Base-by-base conservation (phyloP, 805 yeast genomes). In the Yarrowia keelungensis region DNA sequence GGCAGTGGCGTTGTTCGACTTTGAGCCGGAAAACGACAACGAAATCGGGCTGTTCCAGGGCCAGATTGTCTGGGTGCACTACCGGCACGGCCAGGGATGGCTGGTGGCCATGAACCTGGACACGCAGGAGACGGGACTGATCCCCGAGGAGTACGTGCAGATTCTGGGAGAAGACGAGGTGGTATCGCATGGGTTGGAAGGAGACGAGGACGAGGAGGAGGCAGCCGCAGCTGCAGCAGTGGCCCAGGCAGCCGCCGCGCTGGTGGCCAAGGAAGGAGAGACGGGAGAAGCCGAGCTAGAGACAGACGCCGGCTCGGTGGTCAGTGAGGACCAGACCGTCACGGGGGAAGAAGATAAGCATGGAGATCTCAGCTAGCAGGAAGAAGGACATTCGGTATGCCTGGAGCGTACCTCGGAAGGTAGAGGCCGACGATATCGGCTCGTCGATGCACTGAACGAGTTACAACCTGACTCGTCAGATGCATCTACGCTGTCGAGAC, bases 1-100 rank as follows among this genome's bases (percentile, higher is more conserved):
- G 69, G 99, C 98, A 0, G 81, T 92, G 36, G 98, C 98, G 0
- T 77, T 95, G 56, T 95, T 92, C 76, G 94, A 93, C 73, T 95
- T 95, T 75, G 84, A 80, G 51, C 97, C 98, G 0, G 98, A 95
- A 76, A 95, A 95, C 77, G 97, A 92, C 73, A 95, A 95, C 77
- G 99, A 95, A 75, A 86, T 93, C 54, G 85, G 84, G 11, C 80
- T 95, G 41, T 79, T 75, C 14, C 96, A 89, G 73, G 97, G 97
- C 43, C 98, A 95, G 78, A 77, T 86, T 14, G 86, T 95, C 2
- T 89, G 92, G 85, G 89, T 95, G 39, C 87, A 89, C 70, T 94
- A 93, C 77, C 86, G 96, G 69, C 97, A 94, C 77, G 98, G 98
- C 35, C 98, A 94, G 77, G 99, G 99, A 8, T 95, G 99, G 99